These are phyloP conservation scores for Emericellopsis cladophorae DNA, from an alignment of 2,329 filamentous ascomycete species.

Conservation along the genomic window DNA sequence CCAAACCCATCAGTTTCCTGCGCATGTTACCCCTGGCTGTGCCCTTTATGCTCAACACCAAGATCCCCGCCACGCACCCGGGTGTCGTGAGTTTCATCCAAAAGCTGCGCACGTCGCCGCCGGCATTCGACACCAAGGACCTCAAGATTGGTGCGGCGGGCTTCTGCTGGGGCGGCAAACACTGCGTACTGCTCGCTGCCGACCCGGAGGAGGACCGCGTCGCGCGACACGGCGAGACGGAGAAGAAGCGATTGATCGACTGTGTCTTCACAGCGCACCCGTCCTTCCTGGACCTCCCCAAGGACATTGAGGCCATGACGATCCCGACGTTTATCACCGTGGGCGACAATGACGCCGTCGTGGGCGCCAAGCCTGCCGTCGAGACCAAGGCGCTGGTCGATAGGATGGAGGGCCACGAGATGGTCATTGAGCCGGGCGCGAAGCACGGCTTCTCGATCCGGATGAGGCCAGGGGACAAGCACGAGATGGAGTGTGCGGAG, in stretches of 20 bases:
- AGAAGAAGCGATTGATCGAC: conserved; percentile 27
- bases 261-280: conserved; percentile 39
- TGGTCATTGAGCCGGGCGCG: conserved; percentile 20
- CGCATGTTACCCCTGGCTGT: background rate
- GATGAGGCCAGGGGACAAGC: conserved; percentile 16
- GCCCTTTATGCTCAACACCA: conserved; percentile 1
- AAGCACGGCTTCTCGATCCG: conserved; percentile 27
- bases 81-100: conserved; percentile 5
- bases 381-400: conserved; percentile 17
- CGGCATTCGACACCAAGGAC: conserved; percentile 1
- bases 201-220: conserved; percentile 12
- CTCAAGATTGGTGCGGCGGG: conserved; percentile 36
- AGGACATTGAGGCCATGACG: conserved; percentile 27
- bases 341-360: conserved; percentile 26
- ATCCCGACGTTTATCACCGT: conserved; percentile 31
- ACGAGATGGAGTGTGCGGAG: conserved; percentile 19
- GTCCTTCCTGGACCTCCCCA: conserved; percentile 27
- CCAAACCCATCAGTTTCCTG: conserved; percentile 2
- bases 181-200: conserved; percentile 27
- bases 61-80: conserved; percentile 1
- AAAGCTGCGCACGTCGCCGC: conserved; percentile 2
- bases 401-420: conserved; percentile 11
- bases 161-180: conserved; percentile 51
- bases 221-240: conserved; percentile 6
- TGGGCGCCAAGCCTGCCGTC: conserved; percentile 16